These are phyloP conservation scores for Avena insularis DNA, from an alignment of 176 grass and related monocot species.

Conservation along the genomic window DNA sequence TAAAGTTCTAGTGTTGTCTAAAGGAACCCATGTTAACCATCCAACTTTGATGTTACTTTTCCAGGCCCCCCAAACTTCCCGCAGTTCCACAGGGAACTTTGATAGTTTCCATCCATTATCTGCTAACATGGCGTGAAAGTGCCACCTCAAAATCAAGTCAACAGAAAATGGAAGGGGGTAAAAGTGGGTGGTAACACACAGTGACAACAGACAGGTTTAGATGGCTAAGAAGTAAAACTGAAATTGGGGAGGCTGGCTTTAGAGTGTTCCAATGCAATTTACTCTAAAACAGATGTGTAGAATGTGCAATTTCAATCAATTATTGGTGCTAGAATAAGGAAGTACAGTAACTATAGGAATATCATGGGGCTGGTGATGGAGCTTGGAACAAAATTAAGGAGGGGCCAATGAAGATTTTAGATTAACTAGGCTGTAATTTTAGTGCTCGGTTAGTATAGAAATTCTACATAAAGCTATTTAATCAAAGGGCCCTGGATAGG, in stretches of 20 bases:
- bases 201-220: too few relatives aligned
- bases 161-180: too few relatives aligned
- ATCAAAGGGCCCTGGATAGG: neutral
- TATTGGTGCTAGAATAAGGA: neutral
- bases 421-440: neutral
- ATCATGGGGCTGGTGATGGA: neutral
- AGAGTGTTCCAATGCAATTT: neutral
- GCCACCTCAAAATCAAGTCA: too few relatives aligned
- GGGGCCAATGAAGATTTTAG: neutral
- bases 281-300: neutral
- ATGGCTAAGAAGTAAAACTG: too few relatives aligned
- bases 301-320: neutral
- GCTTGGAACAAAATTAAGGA: neutral
- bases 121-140: neutral
- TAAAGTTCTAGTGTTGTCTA: neutral
- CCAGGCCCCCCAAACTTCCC: neutral
- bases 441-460: neutral
- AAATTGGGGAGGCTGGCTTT: neutral
- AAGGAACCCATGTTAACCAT: neutral
- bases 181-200: too few relatives aligned
- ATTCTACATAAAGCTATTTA: neutral
- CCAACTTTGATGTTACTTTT: neutral
- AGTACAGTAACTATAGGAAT: neutral
- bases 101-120: neutral
- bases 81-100: neutral